Evolutionary conservation across 306 rosid genomes (phyloP), one percentile per base, ranked within the genome.

Genomic region (Cucumis sativus): DNA sequence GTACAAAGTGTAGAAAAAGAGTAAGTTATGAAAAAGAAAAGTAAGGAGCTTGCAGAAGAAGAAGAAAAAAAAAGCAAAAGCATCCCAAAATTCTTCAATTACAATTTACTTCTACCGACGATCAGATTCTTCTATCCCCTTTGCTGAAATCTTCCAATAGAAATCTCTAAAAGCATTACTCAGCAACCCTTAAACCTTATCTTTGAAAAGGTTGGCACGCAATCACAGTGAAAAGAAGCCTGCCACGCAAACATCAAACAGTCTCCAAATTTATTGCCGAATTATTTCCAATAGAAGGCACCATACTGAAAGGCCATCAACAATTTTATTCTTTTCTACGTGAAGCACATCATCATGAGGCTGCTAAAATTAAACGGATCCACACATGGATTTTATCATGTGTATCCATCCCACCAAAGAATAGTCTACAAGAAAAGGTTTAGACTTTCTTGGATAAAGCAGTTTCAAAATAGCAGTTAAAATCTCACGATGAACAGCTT

Each of bases 1-100:
- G 37, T 69, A 69, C 51, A 69, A 65, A 35, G 15, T n/a, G 74
- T 25, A 41, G 33, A 40, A 68, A 40, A 43, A 21, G 74, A 68
- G 52, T 69, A 6, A 23, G 75, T 69, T 39, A 45, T 2, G 18
- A 43, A 45, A 67, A 69, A 45, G 57, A 37, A 68, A 56, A 41
- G 75, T 69, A 21, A 69, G 43, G 39, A 69, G 39, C 75, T 69
- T 69, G 75, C 25, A 12, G 56, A 21, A 43, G 75, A 21, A 43
- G 75, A 69, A 69, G 75, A 69, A 45, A 45, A n/a, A 69, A 69
- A 43, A 69, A 69, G 20, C 35, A 3, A 69, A 66, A 69, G 35
- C 54, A 69, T 43, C 75, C 39, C 23, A 69, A 43, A 69, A 69
- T 12, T 45, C 57, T 69, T 21, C 35, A 13, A 45, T 23, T 69